Evolutionary conservation across 169 alveolate genomes (phyloP).

Genomic region (Theileria equi): DNA sequence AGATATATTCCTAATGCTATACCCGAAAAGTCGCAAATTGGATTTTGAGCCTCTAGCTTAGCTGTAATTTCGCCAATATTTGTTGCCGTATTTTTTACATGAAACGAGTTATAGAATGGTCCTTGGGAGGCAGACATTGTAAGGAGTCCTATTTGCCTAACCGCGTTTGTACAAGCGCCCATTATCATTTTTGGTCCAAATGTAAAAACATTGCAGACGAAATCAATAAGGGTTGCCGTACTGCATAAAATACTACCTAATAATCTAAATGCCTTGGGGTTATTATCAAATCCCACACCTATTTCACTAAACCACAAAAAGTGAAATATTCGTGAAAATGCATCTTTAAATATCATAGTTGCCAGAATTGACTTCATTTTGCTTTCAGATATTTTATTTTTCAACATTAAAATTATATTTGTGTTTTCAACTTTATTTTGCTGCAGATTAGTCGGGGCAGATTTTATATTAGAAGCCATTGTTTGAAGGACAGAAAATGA

Average conservation of each 20-base stretch:
- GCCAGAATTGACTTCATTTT: conserved; percentile 33
- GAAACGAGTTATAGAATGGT: conserved; percentile 30
- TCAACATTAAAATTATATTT: background rate
- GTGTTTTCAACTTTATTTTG: background rate
- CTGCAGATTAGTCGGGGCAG: background rate
- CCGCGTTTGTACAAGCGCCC: conserved; percentile 9
- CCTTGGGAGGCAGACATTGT: conserved; percentile 38
- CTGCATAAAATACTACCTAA: conserved; percentile 46
- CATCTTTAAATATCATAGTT: conserved; percentile 31
- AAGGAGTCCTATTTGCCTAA: conserved; percentile 39
- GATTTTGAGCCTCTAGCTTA: conserved; percentile 47
- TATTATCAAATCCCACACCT: conserved; percentile 51
- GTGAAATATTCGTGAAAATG: conserved; percentile 29
- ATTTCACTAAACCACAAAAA: conserved; percentile 52
- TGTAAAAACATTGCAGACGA: conserved; percentile 1
- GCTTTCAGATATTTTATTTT: conserved; percentile 1
- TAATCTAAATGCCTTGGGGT: conserved; percentile 49
- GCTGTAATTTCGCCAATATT: conserved; percentile 61
- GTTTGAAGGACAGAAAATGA: conserved; percentile 22
- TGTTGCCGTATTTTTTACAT: conserved; percentile 31
- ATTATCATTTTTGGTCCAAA: conserved; percentile 37
- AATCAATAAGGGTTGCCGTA: conserved; percentile 21
- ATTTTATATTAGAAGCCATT: conserved; percentile 24
- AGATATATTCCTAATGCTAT: conserved; percentile 46
- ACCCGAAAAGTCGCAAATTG: conserved; percentile 51